Percentiles rank a stretch among this genome's conserved stretches.
These are phyloP conservation scores for Ascochyta koolunga DNA, from an alignment of 2,329 filamentous ascomycete species.

Conservation along the genomic window DNA sequence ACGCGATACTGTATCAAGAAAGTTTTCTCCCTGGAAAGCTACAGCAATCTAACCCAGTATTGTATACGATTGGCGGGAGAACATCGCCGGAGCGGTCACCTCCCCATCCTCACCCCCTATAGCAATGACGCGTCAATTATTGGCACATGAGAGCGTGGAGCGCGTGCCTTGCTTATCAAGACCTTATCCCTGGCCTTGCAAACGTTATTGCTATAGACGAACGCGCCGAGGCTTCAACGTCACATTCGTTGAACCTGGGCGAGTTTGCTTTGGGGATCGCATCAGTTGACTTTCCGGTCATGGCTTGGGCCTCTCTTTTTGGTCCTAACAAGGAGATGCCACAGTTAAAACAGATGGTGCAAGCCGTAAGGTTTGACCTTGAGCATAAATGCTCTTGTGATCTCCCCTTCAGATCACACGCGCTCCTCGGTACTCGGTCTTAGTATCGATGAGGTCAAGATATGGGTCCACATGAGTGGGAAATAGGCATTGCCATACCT, in stretches of 20 bases:
- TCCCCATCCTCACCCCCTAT: neutral
- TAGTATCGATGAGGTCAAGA: neutral
- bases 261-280: neutral
- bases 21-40: neutral
- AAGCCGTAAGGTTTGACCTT: neutral
- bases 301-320: neutral
- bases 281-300: neutral
- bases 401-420: neutral
- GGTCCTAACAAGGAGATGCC: neutral
- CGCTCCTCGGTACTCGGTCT: neutral
- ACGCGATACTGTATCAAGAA: neutral
- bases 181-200: constrained; percentile 1
- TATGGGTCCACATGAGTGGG: neutral
- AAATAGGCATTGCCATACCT: neutral
- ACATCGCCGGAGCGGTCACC: neutral
- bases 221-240: neutral
- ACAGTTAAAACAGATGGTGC: neutral
- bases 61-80: neutral
- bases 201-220: neutral
- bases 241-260: neutral
- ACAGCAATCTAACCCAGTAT: neutral
- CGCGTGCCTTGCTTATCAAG: constrained; percentile 1
- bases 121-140: neutral
- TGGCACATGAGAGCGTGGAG: constrained; percentile 12
- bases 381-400: neutral